These are phyloP conservation scores for Quercus ilex DNA, from an alignment of 306 rosid genomes.

Conservation along the genomic window DNA sequence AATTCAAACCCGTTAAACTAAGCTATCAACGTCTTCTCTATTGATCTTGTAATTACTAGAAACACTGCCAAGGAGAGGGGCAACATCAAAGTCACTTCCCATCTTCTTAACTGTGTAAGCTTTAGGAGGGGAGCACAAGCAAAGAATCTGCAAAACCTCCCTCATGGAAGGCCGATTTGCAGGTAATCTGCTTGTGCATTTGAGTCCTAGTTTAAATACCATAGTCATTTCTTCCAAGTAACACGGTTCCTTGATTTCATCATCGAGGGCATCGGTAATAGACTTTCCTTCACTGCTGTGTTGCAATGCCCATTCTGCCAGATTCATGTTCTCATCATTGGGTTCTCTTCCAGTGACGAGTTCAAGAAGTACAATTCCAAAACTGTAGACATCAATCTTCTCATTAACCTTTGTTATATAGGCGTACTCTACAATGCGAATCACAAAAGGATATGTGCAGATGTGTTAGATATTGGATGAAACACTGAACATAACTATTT, in stretches of 20 bases:
- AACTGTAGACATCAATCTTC: constrained; percentile 76
- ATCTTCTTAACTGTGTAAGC: constrained; percentile 26
- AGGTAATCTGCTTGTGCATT: constrained; percentile 64
- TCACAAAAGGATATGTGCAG: not conserved
- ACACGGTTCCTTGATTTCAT: constrained; percentile 45
- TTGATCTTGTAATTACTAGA: constrained; percentile 51
- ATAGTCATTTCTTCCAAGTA: constrained; percentile 49
- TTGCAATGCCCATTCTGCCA: constrained; percentile 81
- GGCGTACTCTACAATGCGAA: constrained; percentile 59
- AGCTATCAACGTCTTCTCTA: constrained; percentile 29
- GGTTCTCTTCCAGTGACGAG: constrained; percentile 77
- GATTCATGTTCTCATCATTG: constrained; percentile 44
- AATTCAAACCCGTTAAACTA: constrained; percentile 21
- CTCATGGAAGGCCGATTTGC: constrained; percentile 63
- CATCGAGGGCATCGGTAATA: constrained; percentile 48
- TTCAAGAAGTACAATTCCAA: constrained; percentile 85
- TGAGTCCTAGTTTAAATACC: constrained; percentile 74
- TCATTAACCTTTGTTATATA: constrained; percentile 64
- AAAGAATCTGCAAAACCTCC: constrained; percentile 68
- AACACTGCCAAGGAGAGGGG: constrained; percentile 52
- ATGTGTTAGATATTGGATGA: too few relatives aligned
- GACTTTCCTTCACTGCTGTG: constrained; percentile 46
- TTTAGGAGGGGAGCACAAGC: constrained; percentile 28
- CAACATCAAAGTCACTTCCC: constrained; percentile 44
- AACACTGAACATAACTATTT: too few relatives aligned